These are phyloP conservation scores for Quaeritorhiza haematococci DNA, from an alignment of 371 early-diverging fungal genomes.

Conservation along the genomic window DNA sequence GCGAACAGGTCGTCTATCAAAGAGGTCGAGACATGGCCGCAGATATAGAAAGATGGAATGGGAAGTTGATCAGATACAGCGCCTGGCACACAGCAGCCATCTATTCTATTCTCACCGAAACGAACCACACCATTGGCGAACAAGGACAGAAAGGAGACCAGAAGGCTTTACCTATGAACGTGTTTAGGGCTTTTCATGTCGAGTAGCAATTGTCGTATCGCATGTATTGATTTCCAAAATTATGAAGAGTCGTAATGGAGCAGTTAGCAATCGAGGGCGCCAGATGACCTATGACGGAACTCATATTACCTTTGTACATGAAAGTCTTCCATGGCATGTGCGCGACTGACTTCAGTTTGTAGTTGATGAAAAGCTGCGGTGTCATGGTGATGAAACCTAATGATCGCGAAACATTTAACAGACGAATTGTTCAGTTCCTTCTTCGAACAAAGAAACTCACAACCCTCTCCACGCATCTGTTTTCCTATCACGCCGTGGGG, in stretches of 20 bases:
- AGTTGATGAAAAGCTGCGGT: conserved; percentile 91
- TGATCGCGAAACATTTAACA: conserved; percentile 54
- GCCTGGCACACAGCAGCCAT: too few relatives aligned
- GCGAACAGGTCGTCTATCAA: conserved; percentile 85
- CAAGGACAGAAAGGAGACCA: not conserved
- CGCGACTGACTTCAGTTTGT: conserved; percentile 82
- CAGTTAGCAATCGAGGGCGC: not conserved
- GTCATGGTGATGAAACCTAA: conserved; percentile 91
- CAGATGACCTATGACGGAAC: not conserved
- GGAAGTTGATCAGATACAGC: too few relatives aligned
- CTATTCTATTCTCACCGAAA: too few relatives aligned
- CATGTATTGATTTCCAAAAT: too few relatives aligned
- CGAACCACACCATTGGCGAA: not conserved
- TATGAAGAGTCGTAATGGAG: not conserved
- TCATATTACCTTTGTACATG: conserved; percentile 69
- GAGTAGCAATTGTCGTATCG: too few relatives aligned
- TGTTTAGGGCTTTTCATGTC: conserved; percentile 81
- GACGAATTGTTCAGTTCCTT: not conserved
- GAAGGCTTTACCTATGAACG: conserved; percentile 59
- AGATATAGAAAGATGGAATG: not conserved
- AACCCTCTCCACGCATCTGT: too few relatives aligned
- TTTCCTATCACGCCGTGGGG: too few relatives aligned
- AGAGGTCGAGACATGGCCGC: not conserved
- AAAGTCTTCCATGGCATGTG: conserved; percentile 93
- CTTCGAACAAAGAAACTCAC: too few relatives aligned